phyloP scores from a whole-genome alignment of 1,284 basidiomycete species.

The Leccinum insolens region DNA sequence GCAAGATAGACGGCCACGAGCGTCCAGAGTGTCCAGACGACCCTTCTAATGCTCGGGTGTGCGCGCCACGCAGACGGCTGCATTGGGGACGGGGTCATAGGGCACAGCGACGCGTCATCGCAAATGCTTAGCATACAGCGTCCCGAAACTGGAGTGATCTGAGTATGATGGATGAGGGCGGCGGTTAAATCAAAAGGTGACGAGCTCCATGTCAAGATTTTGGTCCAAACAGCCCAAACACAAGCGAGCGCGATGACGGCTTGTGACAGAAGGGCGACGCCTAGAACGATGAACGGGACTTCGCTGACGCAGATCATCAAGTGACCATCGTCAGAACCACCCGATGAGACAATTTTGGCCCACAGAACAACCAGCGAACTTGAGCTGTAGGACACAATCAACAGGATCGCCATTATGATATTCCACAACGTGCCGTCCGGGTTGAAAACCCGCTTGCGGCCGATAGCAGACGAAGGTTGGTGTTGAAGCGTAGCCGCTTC shows the following conservation, averaged over 20 bases:
- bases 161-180: slow-evolving; percentile 31
- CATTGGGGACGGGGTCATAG: too few relatives aligned
- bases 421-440: slow-evolving; percentile 28
- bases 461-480: slow-evolving; percentile 13
- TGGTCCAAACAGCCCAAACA: slow-evolving; percentile 5
- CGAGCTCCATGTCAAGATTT: neutral
- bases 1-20: slow-evolving; percentile 20
- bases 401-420: slow-evolving; percentile 29
- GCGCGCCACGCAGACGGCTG: too few relatives aligned
- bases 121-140: slow-evolving; percentile 19
- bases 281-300: slow-evolving; percentile 34
- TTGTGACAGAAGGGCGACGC: slow-evolving; percentile 26
- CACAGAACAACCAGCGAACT: slow-evolving; percentile 25
- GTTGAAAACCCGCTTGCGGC: slow-evolving; percentile 19
- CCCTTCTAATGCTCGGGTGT: slow-evolving; percentile 14
- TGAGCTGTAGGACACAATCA: slow-evolving; percentile 32
- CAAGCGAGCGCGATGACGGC: slow-evolving; percentile 27
- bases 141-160: slow-evolving; percentile 16
- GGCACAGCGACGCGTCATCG: too few relatives aligned
- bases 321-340: slow-evolving; percentile 6
- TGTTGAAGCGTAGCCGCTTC: too few relatives aligned
- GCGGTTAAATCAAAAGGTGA: slow-evolving; percentile 26
- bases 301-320: slow-evolving; percentile 24
- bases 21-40: slow-evolving; percentile 25
- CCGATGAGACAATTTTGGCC: slow-evolving; percentile 18